Conservation (phyloP, 345 rosid species). For the Sisymbrium irio region DNA sequence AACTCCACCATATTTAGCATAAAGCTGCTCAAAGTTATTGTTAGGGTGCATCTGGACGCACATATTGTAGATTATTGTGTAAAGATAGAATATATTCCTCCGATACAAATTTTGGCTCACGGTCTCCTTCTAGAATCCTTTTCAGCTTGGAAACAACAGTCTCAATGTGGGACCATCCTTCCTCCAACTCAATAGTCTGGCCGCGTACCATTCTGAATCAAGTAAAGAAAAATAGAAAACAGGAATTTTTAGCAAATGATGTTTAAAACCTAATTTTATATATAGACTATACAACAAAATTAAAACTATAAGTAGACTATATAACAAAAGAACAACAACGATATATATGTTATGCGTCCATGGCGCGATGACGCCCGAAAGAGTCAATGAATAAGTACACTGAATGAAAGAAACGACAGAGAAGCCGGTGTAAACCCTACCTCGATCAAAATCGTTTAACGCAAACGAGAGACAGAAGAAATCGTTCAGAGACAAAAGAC, state of each 20-base stretch:
- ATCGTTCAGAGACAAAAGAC: neutral
- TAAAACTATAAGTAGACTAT: too few species aligned
- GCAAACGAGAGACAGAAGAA: neutral
- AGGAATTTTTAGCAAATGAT: too few species aligned
- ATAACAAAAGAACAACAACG: neutral
- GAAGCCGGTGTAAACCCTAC: too few species aligned
- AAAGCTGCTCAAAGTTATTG: constrained; percentile 59
- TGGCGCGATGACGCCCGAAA: too few species aligned
- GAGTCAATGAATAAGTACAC: too few species aligned
- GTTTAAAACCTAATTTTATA: neutral
- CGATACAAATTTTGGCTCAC: constrained; percentile 42
- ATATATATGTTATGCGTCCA: neutral
- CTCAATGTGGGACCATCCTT: constrained; percentile 62
- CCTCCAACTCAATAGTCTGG: constrained; percentile 41
- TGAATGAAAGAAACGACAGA: too few species aligned
- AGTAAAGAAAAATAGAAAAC: neutral
- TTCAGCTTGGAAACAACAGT: constrained; percentile 53
- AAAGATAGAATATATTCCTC: constrained; percentile 53
- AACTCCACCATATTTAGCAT: constrained; percentile 49
- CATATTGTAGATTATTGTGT: constrained; percentile 69
- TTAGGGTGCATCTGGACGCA: constrained; percentile 65
- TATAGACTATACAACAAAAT: too few species aligned
- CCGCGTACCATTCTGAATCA: constrained; percentile 36
- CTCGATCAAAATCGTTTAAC: neutral
- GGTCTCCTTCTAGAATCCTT: constrained; percentile 56